Conservation (phyloP, 2,329 filamentous ascomycete species). For the Scopulariopsis brevicaulis region DNA sequence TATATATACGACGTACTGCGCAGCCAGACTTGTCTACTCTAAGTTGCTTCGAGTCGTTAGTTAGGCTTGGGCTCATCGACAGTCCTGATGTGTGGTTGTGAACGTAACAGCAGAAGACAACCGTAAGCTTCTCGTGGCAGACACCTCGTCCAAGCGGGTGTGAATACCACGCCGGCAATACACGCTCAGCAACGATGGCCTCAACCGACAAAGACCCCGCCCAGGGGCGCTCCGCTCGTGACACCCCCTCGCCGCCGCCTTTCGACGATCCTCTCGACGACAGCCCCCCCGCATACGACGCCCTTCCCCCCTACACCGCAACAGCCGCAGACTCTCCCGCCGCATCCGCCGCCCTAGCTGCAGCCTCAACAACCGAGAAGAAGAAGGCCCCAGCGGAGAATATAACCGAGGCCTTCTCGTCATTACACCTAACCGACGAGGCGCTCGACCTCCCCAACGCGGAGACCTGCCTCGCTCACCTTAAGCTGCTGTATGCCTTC, state of each 20-base stretch:
- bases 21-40: too few species aligned
- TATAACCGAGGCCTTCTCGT: neutral
- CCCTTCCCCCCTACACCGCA: neutral
- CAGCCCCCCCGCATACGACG: neutral
- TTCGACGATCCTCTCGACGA: neutral
- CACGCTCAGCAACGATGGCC: too few species aligned
- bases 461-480: conserved; percentile 57
- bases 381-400: neutral
- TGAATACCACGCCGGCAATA: too few species aligned
- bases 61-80: too few species aligned
- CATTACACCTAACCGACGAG: conserved; percentile 3
- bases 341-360: neutral
- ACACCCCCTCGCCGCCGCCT: neutral
- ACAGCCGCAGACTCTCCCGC: neutral
- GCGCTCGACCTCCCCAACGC: conserved; percentile 3
- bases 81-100: too few species aligned
- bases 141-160: too few species aligned
- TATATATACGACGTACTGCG: too few species aligned
- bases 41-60: too few species aligned
- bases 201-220: neutral
- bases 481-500: conserved; percentile 61
- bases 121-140: too few species aligned
- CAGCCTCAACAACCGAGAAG: neutral
- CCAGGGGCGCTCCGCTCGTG: too few species aligned
- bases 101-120: too few species aligned